Percentiles rank a stretch among this genome's conserved stretches.
phyloP scores from a whole-genome alignment of 495 filamentous ascomycete species.

The Trichoderma erinaceum region DNA sequence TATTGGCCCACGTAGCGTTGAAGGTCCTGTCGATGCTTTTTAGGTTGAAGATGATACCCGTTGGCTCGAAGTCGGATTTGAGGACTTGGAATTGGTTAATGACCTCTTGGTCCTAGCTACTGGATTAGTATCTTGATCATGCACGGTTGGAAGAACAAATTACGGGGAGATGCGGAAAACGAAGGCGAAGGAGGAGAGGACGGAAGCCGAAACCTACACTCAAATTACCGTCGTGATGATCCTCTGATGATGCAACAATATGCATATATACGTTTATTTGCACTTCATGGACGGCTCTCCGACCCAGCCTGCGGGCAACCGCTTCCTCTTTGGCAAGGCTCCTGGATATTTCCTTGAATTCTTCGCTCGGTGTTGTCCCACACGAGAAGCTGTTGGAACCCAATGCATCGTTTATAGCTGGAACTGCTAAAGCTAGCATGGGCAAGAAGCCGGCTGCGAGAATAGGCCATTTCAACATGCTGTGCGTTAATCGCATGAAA shows the following conservation, averaged over 20 bases:
- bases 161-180: background rate
- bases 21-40: slow-evolving; percentile 47
- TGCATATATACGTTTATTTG: background rate
- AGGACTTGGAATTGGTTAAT: slow-evolving; percentile 40
- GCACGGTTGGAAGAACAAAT: background rate
- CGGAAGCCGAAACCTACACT: background rate
- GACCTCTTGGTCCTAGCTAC: slow-evolving; percentile 29
- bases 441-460: background rate
- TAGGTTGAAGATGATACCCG: slow-evolving; percentile 50
- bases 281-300: background rate
- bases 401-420: background rate
- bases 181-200: background rate
- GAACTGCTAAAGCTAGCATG: background rate
- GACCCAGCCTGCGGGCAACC: background rate
- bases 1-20: slow-evolving; percentile 51
- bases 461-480: background rate
- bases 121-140: background rate
- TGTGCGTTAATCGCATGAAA: background rate
- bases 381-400: background rate
- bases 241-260: background rate
- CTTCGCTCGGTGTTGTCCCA: background rate
- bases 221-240: background rate
- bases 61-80: slow-evolving; percentile 45
- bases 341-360: background rate
- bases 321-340: background rate